Conservation (phyloP, 352 stramenopile species). For the Phytopythium boreale region DNA sequence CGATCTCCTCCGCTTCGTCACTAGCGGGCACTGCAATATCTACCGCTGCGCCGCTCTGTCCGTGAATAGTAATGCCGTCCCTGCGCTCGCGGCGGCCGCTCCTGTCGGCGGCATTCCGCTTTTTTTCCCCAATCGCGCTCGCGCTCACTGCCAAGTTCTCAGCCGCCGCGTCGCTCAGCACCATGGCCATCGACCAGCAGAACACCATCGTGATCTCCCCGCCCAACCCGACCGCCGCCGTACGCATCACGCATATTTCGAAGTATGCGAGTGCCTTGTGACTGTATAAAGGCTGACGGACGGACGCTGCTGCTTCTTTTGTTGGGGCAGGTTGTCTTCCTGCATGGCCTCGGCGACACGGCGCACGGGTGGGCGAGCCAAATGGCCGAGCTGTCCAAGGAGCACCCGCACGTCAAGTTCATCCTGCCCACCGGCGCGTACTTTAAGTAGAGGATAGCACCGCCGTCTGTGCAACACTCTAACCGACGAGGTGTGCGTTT, state of each 20-base stretch:
- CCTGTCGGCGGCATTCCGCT: conserved; percentile 4
- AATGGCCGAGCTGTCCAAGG: conserved; percentile 50
- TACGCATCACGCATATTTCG: too few species aligned
- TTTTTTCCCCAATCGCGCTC: conserved; percentile 3
- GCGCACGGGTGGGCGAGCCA: conserved; percentile 82
- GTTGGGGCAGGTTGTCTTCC: conserved; percentile 50
- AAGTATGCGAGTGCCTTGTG: too few species aligned
- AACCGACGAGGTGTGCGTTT: neutral
- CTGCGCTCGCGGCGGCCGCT: neutral
- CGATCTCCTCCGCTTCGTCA: neutral
- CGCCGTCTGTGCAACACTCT: neutral
- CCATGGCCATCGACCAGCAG: conserved; percentile 27
- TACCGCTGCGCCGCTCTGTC: neutral
- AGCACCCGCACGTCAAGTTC: conserved; percentile 73
- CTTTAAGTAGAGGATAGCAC: neutral
- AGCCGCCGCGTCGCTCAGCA: conserved; percentile 9
- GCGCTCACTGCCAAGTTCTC: neutral
- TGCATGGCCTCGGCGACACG: conserved; percentile 92
- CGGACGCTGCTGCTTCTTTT: neutral
- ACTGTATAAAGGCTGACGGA: neutral
- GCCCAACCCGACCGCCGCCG: conserved; percentile 27
- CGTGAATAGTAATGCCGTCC: neutral
- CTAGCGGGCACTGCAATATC: neutral
- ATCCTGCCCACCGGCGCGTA: conserved; percentile 61
- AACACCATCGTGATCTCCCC: conserved; percentile 35